Evolutionary conservation across 1,284 basidiomycete genomes (phyloP).

Genomic region (Ustilago curta): DNA sequence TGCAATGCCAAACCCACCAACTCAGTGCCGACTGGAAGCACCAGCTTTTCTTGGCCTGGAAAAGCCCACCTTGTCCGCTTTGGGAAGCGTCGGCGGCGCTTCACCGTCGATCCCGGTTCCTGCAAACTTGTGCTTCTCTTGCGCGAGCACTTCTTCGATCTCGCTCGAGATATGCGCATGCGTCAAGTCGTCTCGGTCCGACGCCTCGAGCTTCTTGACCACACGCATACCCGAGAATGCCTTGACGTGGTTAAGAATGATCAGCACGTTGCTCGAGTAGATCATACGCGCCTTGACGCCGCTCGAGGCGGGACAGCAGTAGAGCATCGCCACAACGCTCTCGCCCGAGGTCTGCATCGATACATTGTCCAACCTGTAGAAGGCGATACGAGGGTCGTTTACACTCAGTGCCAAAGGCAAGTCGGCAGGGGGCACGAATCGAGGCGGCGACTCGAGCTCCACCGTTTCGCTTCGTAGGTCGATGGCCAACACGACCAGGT

Average conservation of each 20-base stretch:
- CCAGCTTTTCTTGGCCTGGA: conserved; percentile 42
- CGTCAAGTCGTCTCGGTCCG: conserved; percentile 35
- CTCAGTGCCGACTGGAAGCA: conserved; percentile 26
- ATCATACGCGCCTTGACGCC: conserved; percentile 58
- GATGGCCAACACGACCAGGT: conserved; percentile 53
- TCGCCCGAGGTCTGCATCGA: conserved; percentile 28
- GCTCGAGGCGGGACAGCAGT: conserved; percentile 56
- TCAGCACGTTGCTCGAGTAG: conserved; percentile 56
- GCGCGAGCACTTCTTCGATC: conserved; percentile 36
- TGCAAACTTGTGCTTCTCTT: conserved; percentile 43
- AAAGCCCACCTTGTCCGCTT: conserved; percentile 21
- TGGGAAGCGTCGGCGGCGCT: conserved; percentile 19
- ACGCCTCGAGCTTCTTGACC: conserved; percentile 52
- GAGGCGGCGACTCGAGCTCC: conserved; percentile 45
- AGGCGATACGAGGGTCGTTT: conserved; percentile 51
- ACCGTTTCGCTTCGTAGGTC: conserved; percentile 49
- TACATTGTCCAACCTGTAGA: conserved; percentile 49
- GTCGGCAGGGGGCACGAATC: conserved; percentile 46
- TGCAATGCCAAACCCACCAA: background rate
- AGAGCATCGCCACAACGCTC: conserved; percentile 58
- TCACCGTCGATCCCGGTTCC: conserved; percentile 31
- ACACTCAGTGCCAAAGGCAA: conserved; percentile 23
- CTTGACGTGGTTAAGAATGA: conserved; percentile 48
- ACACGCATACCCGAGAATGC: conserved; percentile 50
- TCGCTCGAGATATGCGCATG: conserved; percentile 33